Evolutionary conservation across 2,329 filamentous ascomycete genomes (phyloP).

Genomic region (Fusarium sp.): DNA sequence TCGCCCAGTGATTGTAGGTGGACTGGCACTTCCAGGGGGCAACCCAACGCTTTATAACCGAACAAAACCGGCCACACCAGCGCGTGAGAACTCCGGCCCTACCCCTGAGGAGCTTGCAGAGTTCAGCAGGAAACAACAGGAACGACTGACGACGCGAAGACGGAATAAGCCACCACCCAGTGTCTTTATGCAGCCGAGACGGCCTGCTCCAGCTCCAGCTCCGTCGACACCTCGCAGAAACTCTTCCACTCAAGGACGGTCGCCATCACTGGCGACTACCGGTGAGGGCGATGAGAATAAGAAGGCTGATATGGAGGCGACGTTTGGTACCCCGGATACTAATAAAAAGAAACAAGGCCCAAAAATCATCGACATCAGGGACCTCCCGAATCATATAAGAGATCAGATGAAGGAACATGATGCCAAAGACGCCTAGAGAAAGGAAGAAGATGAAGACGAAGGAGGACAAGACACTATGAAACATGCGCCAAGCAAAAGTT

Average conservation of each 20-base stretch:
- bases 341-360: neutral
- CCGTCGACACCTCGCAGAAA: neutral
- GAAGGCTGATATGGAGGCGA: too few relatives aligned
- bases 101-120: neutral
- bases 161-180: neutral
- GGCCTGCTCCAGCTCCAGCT: neutral
- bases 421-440: neutral
- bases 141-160: neutral
- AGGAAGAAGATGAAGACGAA: neutral
- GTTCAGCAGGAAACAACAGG: neutral
- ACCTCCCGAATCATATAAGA: neutral
- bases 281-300: neutral
- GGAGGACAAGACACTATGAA: neutral
- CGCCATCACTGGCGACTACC: neutral
- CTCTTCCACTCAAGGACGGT: neutral
- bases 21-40: constrained; percentile 21
- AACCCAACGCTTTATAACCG: neutral
- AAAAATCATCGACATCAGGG: neutral
- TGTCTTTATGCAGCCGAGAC: neutral
- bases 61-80: neutral
- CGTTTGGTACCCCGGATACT: neutral
- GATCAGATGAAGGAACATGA: neutral
- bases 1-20: neutral
- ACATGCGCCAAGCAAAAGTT: neutral
- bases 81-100: neutral